Conservation (phyloP, 495 filamentous ascomycete species). For the Podospora anserina region DNA sequence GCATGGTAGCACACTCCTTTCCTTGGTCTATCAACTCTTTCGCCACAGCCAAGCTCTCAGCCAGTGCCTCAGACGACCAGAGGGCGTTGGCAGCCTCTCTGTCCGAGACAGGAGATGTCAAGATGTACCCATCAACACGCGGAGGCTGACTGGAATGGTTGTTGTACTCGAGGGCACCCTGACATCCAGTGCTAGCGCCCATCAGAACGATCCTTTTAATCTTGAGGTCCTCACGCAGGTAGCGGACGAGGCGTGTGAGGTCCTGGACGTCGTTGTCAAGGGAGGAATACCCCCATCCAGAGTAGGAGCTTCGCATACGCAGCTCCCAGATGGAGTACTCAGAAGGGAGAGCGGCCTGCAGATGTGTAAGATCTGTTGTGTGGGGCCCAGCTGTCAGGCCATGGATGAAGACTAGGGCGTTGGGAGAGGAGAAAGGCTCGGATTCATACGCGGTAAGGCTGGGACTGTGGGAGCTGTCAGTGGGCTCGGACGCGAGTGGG, state of each 20-base stretch:
- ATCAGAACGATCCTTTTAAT: constrained; percentile 15
- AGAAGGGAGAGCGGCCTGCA: constrained; percentile 32
- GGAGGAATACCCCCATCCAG: constrained; percentile 68
- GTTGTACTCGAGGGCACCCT: constrained; percentile 69
- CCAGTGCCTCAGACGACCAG: constrained; percentile 44
- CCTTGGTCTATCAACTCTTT: constrained; percentile 47
- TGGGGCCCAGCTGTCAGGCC: constrained; percentile 73
- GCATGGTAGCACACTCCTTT: constrained; percentile 52
- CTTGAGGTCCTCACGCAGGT: constrained; percentile 48
- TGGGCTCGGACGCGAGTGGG: constrained; percentile 19
- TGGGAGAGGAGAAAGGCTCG: constrained; percentile 36
- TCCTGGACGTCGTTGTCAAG: constrained; percentile 68
- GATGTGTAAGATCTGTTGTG: constrained; percentile 5
- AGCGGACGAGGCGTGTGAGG: constrained; percentile 64
- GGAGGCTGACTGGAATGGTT: constrained; percentile 36
- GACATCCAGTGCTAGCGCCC: constrained; percentile 11
- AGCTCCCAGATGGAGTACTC: constrained; percentile 41
- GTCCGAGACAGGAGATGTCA: constrained; percentile 75
- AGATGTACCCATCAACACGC: constrained; percentile 66
- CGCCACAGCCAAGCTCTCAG: constrained; percentile 51
- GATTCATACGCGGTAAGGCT: constrained; percentile 36
- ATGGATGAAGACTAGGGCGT: constrained; percentile 76
- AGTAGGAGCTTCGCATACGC: constrained; percentile 52
- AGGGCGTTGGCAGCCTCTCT: constrained; percentile 55
- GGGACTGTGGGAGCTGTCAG: background rate